A percentile compares a stretch with the other conserved stretches of the same genome.
Evolutionary conservation across 225 moss, liverwort and hornwort species (phyloP).

Genomic region (Asterella californica): DNA sequence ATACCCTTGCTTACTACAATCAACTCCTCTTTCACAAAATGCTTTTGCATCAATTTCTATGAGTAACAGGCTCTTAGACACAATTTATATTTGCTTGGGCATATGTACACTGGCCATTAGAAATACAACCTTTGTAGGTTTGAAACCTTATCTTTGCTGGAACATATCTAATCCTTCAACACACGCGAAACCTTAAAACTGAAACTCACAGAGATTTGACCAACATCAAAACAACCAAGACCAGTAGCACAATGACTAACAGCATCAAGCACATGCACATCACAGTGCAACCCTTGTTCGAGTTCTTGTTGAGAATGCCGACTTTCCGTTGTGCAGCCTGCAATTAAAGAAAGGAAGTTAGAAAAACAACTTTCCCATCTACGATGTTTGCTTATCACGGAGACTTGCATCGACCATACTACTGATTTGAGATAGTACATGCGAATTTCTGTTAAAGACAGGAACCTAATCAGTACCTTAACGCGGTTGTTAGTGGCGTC

Average conservation of each 20-base stretch:
- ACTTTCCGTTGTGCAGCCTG: constrained; percentile 81
- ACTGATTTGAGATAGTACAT: background rate
- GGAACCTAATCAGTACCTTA: constrained; percentile 41
- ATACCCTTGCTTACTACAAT: constrained; percentile 10
- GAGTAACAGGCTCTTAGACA: constrained; percentile 18
- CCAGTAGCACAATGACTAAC: constrained; percentile 76
- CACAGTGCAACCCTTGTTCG: constrained; percentile 70
- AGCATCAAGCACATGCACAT: constrained; percentile 83
- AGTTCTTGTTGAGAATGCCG: constrained; percentile 65
- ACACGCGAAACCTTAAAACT: background rate
- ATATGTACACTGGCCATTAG: constrained; percentile 35
- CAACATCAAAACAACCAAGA: constrained; percentile 56
- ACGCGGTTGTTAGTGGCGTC: constrained; percentile 85
- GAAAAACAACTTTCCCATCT: background rate
- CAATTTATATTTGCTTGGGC: constrained; percentile 19
- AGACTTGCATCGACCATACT: background rate
- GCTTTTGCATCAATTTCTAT: constrained; percentile 19
- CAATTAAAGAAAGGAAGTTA: constrained; percentile 8
- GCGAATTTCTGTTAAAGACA: background rate
- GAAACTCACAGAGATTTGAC: constrained; percentile 37
- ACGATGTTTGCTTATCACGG: background rate
- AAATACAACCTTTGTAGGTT: constrained; percentile 31
- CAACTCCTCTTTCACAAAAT: constrained; percentile 10
- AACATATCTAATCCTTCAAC: constrained; percentile 14
- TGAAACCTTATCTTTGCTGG: constrained; percentile 1